These are phyloP conservation scores for Geranium incanum DNA, from an alignment of 441 rosid genomes.

Conservation along the genomic window DNA sequence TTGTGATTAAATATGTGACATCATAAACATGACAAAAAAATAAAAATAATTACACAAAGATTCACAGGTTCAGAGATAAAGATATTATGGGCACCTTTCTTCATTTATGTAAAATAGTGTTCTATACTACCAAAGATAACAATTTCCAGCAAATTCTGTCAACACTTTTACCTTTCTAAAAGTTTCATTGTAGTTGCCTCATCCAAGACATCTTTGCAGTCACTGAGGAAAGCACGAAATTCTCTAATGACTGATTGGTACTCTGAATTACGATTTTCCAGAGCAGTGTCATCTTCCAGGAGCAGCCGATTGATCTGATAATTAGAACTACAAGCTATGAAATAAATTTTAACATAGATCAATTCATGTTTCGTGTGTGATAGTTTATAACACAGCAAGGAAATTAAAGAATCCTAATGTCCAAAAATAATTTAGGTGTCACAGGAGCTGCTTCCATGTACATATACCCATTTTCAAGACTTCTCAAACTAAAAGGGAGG, in stretches of 20 bases:
- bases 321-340: constrained; percentile 13
- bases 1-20: neutral
- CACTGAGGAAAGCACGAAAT: constrained; percentile 92
- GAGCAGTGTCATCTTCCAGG: constrained; percentile 86
- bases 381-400: constrained; percentile 15
- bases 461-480: constrained; percentile 11
- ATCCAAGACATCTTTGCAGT: constrained; percentile 92
- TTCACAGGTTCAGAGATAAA: constrained; percentile 4
- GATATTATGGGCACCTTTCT: neutral
- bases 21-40: neutral
- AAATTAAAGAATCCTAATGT: neutral
- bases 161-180: constrained; percentile 62
- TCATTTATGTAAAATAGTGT: neutral
- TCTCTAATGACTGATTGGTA: constrained; percentile 78
- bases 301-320: constrained; percentile 81
- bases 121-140: constrained; percentile 3
- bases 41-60: neutral
- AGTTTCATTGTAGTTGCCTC: constrained; percentile 97
- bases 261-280: constrained; percentile 72
- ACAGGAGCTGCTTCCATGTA: constrained; percentile 16
- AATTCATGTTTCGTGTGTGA: constrained; percentile 3
- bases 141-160: constrained; percentile 8
- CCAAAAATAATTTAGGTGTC: constrained; percentile 8
- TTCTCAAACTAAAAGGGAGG: neutral
- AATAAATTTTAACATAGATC: constrained; percentile 16